Base-by-base conservation (phyloP, 805 yeast genomes). In the Saturnispora sekii region DNA sequence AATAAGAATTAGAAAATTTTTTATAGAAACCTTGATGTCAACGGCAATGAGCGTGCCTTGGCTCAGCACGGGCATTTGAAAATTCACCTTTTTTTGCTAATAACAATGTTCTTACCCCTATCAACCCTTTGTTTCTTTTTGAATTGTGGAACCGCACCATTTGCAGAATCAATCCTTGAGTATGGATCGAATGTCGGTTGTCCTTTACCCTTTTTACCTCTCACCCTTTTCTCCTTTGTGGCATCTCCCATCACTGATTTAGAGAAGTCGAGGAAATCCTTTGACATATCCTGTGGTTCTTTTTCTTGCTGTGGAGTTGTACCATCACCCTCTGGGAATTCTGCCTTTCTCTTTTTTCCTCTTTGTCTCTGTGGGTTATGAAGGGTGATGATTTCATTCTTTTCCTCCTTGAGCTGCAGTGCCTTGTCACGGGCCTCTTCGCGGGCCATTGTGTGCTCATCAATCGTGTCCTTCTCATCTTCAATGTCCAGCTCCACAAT, bases 101-200 rank as follows among this genome's bases (percentile, higher is more conserved):
- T 66, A 30, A 58, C 58, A 3, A 52, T 50, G 37, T 56, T 56
- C 40, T 54, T 61, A 36, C 59, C 60, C 28, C 55, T 50, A 30
- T 55, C 61, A 15, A 48, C 50, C 9, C 51, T 52, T 43, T 54
- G 51, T 47, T 54, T 55, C 49, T 58, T 60, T 51, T 58, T 62
- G 11, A 54, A 34, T 35, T 50, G 53, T 10, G 58, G 57, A 14
- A 57, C 42, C 16, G 51, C 54, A 18, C 49, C 43, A 32, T 53
- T 51, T 3, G 45, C 45, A 12, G 45, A 40, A 16, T 51, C 54
- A 17, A 53, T 51, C 32, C 50, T 67, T 15, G 70, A 59, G 51
- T 78, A 81, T 4, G 88, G 87, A 61, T 81, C 81, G 50, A 76
- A 81, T 8, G 71, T 55, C 44, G 65, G 62, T 53, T 72, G 70